Evolutionary conservation across 75 land plant genomes (phyloP), one percentile per base, ranked within the genome.

Genomic region (Pinus albicaulis): DNA sequence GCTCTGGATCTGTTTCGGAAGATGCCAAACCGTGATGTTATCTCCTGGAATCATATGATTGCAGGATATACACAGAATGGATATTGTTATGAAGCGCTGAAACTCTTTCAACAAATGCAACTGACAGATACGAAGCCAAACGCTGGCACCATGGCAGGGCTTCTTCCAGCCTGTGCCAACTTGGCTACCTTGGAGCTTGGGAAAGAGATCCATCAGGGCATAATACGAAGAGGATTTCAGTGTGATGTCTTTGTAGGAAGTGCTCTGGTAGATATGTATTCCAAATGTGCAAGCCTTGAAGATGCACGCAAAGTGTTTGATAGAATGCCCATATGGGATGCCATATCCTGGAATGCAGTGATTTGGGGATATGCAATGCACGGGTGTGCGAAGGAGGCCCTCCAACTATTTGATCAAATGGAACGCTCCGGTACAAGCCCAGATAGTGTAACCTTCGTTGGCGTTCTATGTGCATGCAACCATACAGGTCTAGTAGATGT

Each of bases 251-350:
- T 22, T 70, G 22, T 71, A 7, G n/a, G 17, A 10, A 77, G 31
- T 24, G 58, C 74, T 26, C 73, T 77, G 11, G 56, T 77, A 17
- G 31, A 77, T 57, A 77, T 77, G 79, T 77, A 77, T 55, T 56
- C 74, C 20, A 70, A 70, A 24, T 52, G 56, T 48, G 61, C 22
- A 19, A 20, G 20, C 23, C 61, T 59, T 22, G 23, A 23, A 20
- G 23, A 19, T 16, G 61, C 61, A 19, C 23, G n/a, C 8, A 59
- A 59, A 20, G 20, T 59, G 61, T 59, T 59, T 59, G 22, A 59
- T 6, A 59, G 23, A 59, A 59, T 59, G 61, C 20, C 20, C 23
- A 12, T 20, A 2, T 5, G 23, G 23, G 61, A 59, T 22, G 20
- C 20, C 22, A 23, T 56, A 25, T 36, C 24, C 13, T 26, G 22